Evolutionary conservation across 495 filamentous ascomycete species (phyloP), one percentile per base, ranked within the genome.

Genomic region (Penicillium paradoxum): DNA sequence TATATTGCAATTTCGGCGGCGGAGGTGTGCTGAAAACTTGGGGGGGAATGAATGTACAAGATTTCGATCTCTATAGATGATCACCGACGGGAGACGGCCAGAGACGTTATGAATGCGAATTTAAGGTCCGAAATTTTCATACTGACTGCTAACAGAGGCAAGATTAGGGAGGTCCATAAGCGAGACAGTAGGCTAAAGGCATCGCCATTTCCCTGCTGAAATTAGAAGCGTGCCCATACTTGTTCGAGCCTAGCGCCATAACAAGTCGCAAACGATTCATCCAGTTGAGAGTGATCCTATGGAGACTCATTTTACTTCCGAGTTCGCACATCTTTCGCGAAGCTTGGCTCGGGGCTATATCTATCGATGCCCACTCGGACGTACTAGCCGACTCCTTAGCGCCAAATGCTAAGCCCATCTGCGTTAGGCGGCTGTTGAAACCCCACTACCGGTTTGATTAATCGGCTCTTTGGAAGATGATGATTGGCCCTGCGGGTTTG

Each of bases 81-180:
- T 2, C 18, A 11, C 32, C 18, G 9, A n/a, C 1, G 30, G 9
- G 9, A 22, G 13, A 8, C 6, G n/a, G 21, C 13, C 1, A 22
- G 1, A 15, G 11, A 13, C 22, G 4, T 21, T 14, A 18, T 22
- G 34, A 17, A 25, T 15, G 7, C 13, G 10, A 24, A n/a, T 14
- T 9, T 41, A 32, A 11, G 9, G 29, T n/a, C n/a, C n/a, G 34
- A 32, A 30, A 50, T 21, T 4, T 30, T 2, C n/a, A 8, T 11
- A 17, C 22, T 50, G 36, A 13, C 25, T 40, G 25, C 15, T 40
- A 2, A 14, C 29, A 19, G 27, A 51, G 11, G 6, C 18, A 51
- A 34, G 29, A 51, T 22, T 42, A 51, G 14, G 48, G 48, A 42
- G 38, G 48, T 51, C 29, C 32, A 51, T 51, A 36, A 43, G 49